phyloP scores from a whole-genome alignment of 257 asterid genomes.

The Nicotiana knightiana region DNA sequence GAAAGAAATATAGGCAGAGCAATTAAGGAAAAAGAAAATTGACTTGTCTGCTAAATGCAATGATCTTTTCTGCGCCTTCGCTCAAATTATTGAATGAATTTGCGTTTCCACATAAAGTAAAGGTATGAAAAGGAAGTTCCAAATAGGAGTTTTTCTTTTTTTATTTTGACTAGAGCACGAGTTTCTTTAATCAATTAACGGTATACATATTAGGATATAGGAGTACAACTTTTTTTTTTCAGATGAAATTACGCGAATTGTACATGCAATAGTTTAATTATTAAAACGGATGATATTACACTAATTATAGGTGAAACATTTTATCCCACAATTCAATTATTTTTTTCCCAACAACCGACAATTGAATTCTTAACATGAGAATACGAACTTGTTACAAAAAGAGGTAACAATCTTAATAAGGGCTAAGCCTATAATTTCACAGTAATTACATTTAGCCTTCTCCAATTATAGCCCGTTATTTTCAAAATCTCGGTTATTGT shows the following conservation, averaged over 20 bases:
- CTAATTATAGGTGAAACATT: not conserved
- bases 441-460: not conserved
- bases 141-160: not conserved
- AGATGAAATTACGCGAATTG: too few relatives aligned
- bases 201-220: not conserved
- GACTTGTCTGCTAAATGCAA: conserved; percentile 1
- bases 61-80: not conserved
- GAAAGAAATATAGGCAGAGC: not conserved
- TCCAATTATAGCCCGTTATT: not conserved
- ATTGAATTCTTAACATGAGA: not conserved
- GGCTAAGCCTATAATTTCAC: not conserved
- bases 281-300: not conserved
- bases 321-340: too few relatives aligned
- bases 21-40: not conserved
- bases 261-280: too few relatives aligned
- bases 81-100: not conserved
- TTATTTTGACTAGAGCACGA: not conserved
- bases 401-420: not conserved
- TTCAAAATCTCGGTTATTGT: not conserved
- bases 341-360: not conserved
- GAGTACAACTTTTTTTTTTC: not conserved
- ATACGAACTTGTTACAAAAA: not conserved
- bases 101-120: not conserved
- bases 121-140: not conserved
- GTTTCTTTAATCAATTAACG: not conserved